A percentile compares a stretch with the other conserved stretches of the same genome.
phyloP scores from a whole-genome alignment of 805 yeast species.

The Kluyveromyces siamensis region DNA sequence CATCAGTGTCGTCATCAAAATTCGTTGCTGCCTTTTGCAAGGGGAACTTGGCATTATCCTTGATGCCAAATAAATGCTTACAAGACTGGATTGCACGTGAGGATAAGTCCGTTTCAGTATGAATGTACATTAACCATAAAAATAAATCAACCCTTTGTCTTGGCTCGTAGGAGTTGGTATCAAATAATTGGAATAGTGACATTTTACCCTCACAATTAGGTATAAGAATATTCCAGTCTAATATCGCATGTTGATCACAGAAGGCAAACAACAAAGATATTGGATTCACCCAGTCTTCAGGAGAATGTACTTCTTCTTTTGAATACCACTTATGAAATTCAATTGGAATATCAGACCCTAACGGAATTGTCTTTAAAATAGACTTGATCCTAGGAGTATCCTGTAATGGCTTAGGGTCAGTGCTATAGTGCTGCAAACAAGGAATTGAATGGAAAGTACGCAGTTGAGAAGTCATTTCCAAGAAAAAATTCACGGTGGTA shows the following conservation, averaged over 20 bases:
- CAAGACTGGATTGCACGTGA: constrained; percentile 36
- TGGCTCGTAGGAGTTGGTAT: constrained; percentile 53
- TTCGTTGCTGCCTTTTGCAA: constrained; percentile 9
- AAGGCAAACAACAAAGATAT: constrained; percentile 68
- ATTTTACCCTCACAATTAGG: constrained; percentile 11
- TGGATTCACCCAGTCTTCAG: constrained; percentile 50
- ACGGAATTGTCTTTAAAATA: constrained; percentile 49
- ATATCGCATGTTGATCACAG: constrained; percentile 51
- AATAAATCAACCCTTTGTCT: constrained; percentile 60
- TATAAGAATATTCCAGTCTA: constrained; percentile 30
- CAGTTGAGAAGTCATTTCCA: constrained; percentile 89
- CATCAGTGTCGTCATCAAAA: constrained; percentile 21
- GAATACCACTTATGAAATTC: constrained; percentile 63
- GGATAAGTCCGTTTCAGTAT: constrained; percentile 61
- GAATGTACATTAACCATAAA: constrained; percentile 76
- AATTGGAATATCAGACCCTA: constrained; percentile 34
- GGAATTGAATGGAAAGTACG: constrained; percentile 94
- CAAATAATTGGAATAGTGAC: constrained; percentile 66
- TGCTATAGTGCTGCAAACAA: constrained; percentile 50
- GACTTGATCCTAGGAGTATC: constrained; percentile 92
- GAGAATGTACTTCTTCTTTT: constrained; percentile 32
- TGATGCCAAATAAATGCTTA: constrained; percentile 12
- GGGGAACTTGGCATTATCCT: constrained; percentile 7
- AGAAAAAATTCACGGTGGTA: constrained; percentile 89
- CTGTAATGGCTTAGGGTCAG: constrained; percentile 66